Evolutionary conservation across 176 grass and related monocot species (phyloP).

Genomic region (Cenchrus purpureus): DNA sequence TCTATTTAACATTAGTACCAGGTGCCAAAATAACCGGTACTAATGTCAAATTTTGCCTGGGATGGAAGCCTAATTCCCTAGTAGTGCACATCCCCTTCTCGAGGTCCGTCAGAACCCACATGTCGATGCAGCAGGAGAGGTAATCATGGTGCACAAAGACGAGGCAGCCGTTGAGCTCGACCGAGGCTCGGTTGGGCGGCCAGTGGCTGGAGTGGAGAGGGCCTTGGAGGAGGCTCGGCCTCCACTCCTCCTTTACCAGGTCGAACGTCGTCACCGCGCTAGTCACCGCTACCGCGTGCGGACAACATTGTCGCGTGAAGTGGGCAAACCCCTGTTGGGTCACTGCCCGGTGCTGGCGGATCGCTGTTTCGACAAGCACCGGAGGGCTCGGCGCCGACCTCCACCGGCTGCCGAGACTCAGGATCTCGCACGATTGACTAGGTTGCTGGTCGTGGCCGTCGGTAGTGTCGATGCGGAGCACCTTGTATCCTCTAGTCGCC

Average conservation of each 20-base stretch:
- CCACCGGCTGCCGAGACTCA: too few relatives aligned
- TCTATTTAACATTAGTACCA: too few relatives aligned
- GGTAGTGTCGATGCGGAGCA: too few relatives aligned
- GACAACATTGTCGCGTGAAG: neutral
- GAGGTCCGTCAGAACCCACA: neutral
- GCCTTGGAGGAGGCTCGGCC: neutral
- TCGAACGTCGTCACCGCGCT: too few relatives aligned
- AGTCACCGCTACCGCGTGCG: neutral
- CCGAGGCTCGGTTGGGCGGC: neutral
- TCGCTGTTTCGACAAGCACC: neutral
- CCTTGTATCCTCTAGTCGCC: too few relatives aligned
- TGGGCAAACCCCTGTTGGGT: neutral
- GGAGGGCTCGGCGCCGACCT: neutral
- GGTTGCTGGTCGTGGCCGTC: too few relatives aligned
- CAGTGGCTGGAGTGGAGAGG: neutral
- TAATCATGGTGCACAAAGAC: neutral
- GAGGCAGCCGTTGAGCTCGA: neutral
- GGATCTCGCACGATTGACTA: too few relatives aligned
- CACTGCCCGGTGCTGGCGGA: neutral
- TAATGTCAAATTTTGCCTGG: too few relatives aligned
- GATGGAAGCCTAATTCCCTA: too few relatives aligned
- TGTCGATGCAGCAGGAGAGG: neutral
- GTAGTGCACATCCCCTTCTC: neutral
- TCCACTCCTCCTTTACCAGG: neutral
- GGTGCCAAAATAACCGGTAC: too few relatives aligned